Evolutionary conservation across 768 basidiomycete species (phyloP), one percentile per base, ranked within the genome.

Genomic region (Leccinellum albellum): DNA sequence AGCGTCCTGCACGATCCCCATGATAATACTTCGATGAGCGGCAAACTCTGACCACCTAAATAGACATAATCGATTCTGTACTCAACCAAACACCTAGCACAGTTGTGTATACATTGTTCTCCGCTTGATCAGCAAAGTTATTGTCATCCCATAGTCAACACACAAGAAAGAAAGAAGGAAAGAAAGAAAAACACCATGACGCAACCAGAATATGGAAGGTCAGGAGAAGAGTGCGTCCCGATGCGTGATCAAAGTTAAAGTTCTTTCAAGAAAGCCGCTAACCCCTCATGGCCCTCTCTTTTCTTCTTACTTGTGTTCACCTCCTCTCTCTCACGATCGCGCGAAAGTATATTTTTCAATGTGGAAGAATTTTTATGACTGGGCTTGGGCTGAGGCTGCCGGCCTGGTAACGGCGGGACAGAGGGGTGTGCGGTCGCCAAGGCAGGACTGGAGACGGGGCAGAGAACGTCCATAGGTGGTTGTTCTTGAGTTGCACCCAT

Each of bases 301-400:
- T 53, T 61, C 46, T 62, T 65, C 55, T 58, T 57, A 8, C 40
- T 62, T 3, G 58, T 53, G 69, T 65, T 60, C 49, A 26, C 63
- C 67, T 72, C 70, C 61, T 73, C 75, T 50, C 74, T 73, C 65
- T 81, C 75, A 62, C 79, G 81, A 59, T 86, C 87, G 40, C 81
- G 80, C 26, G 79, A 78, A 32, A 91, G 75, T 75, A 91, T 79
- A 44, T 83, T 79, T 66, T 84, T 86, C 42, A 91, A 66, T 10
- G 78, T 78, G 1, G 78, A 70, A 62, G 79, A 82, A 68, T 61
- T 69, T 3, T 53, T 12, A 32, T 52, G 51, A 37, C 35, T 48
- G 6, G 54, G 23, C 70, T 86, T 87, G 12, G 74, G 66, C 10
- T 78, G 76, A 8, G 73, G 54, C 53, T 75, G 79, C 6, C 65